Evolutionary conservation across 1,284 basidiomycete genomes (phyloP).

Genomic region (Apiotrichum gamsii): DNA sequence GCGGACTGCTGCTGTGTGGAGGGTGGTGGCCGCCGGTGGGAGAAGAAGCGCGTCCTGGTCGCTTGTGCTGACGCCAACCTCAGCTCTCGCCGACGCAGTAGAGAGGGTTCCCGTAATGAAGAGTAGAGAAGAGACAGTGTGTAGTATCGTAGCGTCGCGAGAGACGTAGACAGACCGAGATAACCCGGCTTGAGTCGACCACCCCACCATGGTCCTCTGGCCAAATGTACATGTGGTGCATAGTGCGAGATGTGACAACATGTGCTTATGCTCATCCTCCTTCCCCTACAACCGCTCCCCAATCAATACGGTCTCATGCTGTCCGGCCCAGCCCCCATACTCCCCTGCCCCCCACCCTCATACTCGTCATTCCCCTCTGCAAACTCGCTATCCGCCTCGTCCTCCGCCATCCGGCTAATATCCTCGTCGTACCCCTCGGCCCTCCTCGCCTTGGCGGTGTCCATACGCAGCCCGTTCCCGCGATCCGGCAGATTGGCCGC

Average conservation of each 20-base stretch:
- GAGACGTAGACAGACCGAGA: constrained; percentile 6
- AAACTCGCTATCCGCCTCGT: constrained; percentile 21
- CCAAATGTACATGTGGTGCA: too few relatives aligned
- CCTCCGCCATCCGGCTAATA: constrained; percentile 25
- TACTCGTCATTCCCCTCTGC: constrained; percentile 37
- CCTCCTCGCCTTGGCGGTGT: constrained; percentile 12
- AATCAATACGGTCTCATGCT: background rate
- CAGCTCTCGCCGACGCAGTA: constrained; percentile 20
- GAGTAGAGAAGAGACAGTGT: too few relatives aligned
- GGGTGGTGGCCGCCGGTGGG: background rate
- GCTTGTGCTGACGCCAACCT: background rate
- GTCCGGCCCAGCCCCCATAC: background rate
- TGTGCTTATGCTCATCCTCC: background rate
- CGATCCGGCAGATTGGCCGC: constrained; percentile 14
- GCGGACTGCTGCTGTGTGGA: too few relatives aligned
- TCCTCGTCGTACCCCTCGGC: constrained; percentile 23
- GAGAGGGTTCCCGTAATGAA: too few relatives aligned
- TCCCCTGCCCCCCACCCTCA: constrained; percentile 10
- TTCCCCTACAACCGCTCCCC: too few relatives aligned
- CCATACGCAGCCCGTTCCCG: constrained; percentile 23
- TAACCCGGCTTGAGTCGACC: too few relatives aligned
- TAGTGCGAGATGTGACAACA: constrained; percentile 1
- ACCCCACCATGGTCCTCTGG: too few relatives aligned
- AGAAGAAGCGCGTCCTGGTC: too few relatives aligned
- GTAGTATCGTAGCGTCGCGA: background rate